phyloP scores from a whole-genome alignment of 2,329 filamentous ascomycete genomes.

The Boeremia lycopersici region DNA sequence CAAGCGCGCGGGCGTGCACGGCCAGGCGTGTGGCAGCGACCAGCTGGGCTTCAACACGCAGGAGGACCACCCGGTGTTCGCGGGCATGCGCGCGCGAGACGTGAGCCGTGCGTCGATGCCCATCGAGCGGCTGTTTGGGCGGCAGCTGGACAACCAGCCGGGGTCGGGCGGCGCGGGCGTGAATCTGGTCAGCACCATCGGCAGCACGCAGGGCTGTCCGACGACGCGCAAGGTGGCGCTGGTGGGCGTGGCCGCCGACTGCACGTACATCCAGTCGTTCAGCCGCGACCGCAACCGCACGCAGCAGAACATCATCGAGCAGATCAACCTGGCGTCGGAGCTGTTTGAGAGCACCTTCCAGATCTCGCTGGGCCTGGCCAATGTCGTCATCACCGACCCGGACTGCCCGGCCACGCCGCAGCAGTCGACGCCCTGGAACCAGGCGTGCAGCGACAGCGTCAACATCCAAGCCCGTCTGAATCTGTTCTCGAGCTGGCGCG shows the following conservation, averaged over 20 bases:
- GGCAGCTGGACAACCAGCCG: constrained; percentile 70
- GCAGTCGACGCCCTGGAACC: constrained; percentile 79
- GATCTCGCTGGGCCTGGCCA: constrained; percentile 87
- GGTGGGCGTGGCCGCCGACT: constrained; percentile 91
- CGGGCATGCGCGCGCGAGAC: constrained; percentile 59
- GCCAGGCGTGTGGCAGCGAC: constrained; percentile 71
- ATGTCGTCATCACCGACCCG: constrained; percentile 76
- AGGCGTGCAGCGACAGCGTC: constrained; percentile 66
- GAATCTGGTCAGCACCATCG: constrained; percentile 79
- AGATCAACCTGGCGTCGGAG: constrained; percentile 85
- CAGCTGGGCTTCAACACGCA: constrained; percentile 78
- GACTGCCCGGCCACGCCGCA: constrained; percentile 75
- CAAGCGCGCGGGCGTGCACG: constrained; percentile 52
- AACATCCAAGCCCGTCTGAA: constrained; percentile 81
- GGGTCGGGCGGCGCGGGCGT: constrained; percentile 77
- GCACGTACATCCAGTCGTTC: constrained; percentile 80
- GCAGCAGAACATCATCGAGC: constrained; percentile 75
- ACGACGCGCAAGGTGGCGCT: constrained; percentile 89
- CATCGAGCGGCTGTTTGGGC: constrained; percentile 70
- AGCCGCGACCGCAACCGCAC: constrained; percentile 72
- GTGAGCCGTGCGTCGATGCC: constrained; percentile 63
- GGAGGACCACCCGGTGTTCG: constrained; percentile 70
- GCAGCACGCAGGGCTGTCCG: constrained; percentile 82
- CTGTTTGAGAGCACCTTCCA: constrained; percentile 93
- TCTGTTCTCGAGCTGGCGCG: constrained; percentile 87